Conservation (phyloP, 2,329 filamentous ascomycete genomes). For the Phialophora macrospora region DNA sequence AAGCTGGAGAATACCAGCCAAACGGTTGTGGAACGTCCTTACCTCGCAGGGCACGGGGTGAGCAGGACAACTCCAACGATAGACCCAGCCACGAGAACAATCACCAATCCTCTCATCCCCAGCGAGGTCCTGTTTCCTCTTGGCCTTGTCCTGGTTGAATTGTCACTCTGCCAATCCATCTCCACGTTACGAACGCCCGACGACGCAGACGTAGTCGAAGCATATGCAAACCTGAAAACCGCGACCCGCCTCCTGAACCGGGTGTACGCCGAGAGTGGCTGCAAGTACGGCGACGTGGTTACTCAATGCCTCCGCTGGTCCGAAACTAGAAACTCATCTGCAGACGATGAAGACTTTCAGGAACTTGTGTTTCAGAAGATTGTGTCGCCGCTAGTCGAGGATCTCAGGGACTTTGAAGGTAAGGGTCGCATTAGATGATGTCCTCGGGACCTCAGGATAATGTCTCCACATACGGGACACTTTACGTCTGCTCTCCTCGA, state of each 20-base stretch:
- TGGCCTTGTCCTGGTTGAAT: slow-evolving; percentile 31
- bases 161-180: slow-evolving; percentile 37
- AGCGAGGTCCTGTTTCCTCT: slow-evolving; percentile 35
- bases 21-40: slow-evolving; percentile 12
- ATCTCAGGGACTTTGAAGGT: slow-evolving; percentile 49
- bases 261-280: slow-evolving; percentile 36
- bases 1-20: neutral
- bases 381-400: slow-evolving; percentile 30
- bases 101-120: slow-evolving; percentile 24
- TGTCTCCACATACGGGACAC: neutral
- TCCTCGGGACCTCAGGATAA: neutral
- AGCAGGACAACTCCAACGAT: neutral
- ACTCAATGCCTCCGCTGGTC: slow-evolving; percentile 31
- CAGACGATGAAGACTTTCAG: slow-evolving; percentile 34
- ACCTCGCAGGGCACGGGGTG: slow-evolving; percentile 15
- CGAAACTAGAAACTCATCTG: slow-evolving; percentile 11
- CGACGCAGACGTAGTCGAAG: slow-evolving; percentile 31
- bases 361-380: slow-evolving; percentile 31
- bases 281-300: slow-evolving; percentile 33
- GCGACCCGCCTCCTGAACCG: slow-evolving; percentile 24
- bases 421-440: slow-evolving; percentile 16
- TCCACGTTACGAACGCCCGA: slow-evolving; percentile 25
- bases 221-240: slow-evolving; percentile 34
- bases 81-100: neutral
- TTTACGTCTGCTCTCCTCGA: neutral